Evolutionary conservation across 108 stramenopile species (phyloP), one percentile per base, ranked within the genome.

Genomic region (Cylindrotheca fusiformis): DNA sequence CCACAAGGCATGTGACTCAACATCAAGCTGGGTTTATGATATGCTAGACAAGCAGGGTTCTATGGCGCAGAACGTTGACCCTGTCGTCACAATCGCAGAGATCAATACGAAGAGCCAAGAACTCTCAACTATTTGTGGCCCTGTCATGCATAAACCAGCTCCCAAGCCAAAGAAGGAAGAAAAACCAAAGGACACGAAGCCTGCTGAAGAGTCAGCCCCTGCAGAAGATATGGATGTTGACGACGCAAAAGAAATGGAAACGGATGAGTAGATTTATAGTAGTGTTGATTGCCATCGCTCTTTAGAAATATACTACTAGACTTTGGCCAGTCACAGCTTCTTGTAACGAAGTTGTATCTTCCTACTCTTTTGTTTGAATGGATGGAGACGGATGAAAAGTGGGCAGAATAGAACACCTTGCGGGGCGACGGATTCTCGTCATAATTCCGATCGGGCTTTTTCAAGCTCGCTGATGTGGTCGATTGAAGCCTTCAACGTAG

Each of bases 111-210:
- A 90, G 81, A 78, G 76, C 54, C 80, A 73, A 49, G 84, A 85
- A 47, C 62, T 98, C 6, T 76, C 65, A 31, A 71, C 77, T 55
- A 60, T 69, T 33, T 83, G 89, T 61, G 82, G 82, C 30, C 93
- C 95, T 18, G 81, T 97, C 72, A 90, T 88, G 80, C 85, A 89
- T 83, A 98, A 98, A 72, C 97, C 96, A 21, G 88, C 85, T 69
- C 96, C 96, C 14, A 80, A 79, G 52, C 84, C 90, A 45, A 58
- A 48, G 30, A 32, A 46, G n/a, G 70, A 63, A 52, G 73, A 62
- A 46, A 57, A 72, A 56, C 70, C 72, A 51, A 72, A 86, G 71
- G 80, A 64, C 24, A 68, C 56, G 47, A 74, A 64, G 23, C 71
- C 71, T 52, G 58, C 60, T 17, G 70, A 80, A 30, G 74, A 63